phyloP scores from a whole-genome alignment of 2,329 filamentous ascomycete genomes.

The Xylaria arbuscula region DNA sequence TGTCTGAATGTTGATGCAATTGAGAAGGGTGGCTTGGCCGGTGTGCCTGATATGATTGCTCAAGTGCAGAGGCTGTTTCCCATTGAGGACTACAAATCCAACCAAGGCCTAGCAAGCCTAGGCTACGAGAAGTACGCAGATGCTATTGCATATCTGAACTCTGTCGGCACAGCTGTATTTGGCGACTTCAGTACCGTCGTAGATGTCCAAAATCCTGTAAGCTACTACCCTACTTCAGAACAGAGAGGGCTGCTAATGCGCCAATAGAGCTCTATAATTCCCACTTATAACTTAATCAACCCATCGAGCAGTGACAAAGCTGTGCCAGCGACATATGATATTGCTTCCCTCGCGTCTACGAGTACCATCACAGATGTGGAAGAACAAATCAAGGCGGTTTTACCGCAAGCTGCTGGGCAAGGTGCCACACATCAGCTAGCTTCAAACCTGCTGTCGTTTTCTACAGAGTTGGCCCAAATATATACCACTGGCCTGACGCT shows the following conservation, averaged over 20 bases:
- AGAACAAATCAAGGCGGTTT: background rate
- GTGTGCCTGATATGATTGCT: slow-evolving; percentile 23
- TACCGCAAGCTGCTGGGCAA: slow-evolving; percentile 12
- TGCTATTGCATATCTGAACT: slow-evolving; percentile 21
- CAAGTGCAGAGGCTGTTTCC: slow-evolving; percentile 24
- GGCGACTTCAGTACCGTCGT: slow-evolving; percentile 15
- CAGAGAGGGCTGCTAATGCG: background rate
- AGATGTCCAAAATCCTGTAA: slow-evolving; percentile 27
- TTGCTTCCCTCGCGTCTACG: background rate
- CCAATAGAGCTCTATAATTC: slow-evolving; percentile 3
- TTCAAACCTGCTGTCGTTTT: slow-evolving; percentile 7
- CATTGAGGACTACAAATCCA: slow-evolving; percentile 16
- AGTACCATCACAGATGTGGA: background rate
- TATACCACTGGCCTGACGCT: background rate
- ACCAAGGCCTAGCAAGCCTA: slow-evolving; percentile 12
- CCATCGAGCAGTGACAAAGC: background rate
- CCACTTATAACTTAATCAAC: background rate
- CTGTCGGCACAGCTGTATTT: slow-evolving; percentile 19
- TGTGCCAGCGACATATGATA: background rate
- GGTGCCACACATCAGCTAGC: slow-evolving; percentile 9
- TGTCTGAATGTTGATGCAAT: slow-evolving; percentile 23
- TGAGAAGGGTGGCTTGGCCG: slow-evolving; percentile 6
- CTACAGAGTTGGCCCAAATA: background rate
- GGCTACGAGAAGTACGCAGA: slow-evolving; percentile 24
- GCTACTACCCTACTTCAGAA: background rate